Percentiles rank a stretch among this genome's conserved stretches.
These are phyloP conservation scores for Solanum bulbocastanum DNA, from an alignment of 257 asterid species.

Conservation along the genomic window DNA sequence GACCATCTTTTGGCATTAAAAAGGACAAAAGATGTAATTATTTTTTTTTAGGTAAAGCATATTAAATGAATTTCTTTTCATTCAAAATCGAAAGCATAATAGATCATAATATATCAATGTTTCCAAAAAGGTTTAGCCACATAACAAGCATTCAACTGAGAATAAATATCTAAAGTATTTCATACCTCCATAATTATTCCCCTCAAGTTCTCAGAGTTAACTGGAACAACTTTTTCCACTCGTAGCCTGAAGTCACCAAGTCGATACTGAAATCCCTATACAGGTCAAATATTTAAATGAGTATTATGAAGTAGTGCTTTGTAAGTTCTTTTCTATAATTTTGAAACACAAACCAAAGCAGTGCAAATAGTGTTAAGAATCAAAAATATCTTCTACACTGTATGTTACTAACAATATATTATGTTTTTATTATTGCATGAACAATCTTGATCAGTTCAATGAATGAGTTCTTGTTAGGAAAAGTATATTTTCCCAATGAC, in stretches of 20 bases:
- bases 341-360: background rate
- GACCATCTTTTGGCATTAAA: background rate
- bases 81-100: background rate
- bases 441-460: background rate
- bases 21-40: background rate
- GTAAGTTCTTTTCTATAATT: background rate
- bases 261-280: constrained; percentile 68
- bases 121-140: background rate
- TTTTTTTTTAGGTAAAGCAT: background rate
- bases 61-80: background rate
- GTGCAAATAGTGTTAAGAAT: background rate
- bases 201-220: constrained; percentile 20
- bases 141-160: background rate
- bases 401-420: background rate
- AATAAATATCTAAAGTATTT: background rate
- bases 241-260: constrained; percentile 86
- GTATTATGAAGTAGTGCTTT: background rate
- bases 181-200: constrained; percentile 96
- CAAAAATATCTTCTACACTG: background rate
- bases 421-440: background rate
- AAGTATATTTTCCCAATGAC: too few species aligned
- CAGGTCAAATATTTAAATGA: background rate
- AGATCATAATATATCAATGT: too few species aligned
- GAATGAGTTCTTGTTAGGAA: background rate
- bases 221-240: constrained; percentile 81